Conservation (phyloP, 371 early-diverging fungal genomes). For the Mortierella sp. region DNA sequence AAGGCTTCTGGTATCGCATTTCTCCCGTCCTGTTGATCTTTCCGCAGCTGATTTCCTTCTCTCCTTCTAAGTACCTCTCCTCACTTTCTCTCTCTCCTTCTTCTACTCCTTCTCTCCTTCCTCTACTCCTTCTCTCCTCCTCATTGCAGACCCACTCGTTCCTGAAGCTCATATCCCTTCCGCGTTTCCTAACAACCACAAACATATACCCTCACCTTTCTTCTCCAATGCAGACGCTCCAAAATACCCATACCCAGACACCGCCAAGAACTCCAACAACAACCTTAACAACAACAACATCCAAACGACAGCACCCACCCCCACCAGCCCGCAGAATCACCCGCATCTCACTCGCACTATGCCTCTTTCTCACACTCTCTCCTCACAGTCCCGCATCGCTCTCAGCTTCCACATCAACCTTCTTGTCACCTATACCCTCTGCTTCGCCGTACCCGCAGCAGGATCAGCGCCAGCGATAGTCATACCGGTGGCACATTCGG, state of each 20-base stretch:
- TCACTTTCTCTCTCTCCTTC: no score
- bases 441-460: constrained; percentile 24
- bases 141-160: background rate
- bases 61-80: background rate
- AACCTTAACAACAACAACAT: background rate
- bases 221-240: background rate
- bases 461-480: background rate
- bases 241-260: background rate
- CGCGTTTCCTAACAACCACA: background rate
- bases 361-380: constrained; percentile 19
- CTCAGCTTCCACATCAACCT: background rate
- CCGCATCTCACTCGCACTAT: constrained; percentile 14
- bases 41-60: background rate
- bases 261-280: background rate
- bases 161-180: background rate
- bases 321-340: background rate
- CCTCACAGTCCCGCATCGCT: constrained; percentile 11
- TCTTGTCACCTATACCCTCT: constrained; percentile 1
- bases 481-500: no score
- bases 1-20: no score
- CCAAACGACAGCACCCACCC: background rate
- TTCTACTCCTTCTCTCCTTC: no score
- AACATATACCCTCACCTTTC: background rate
- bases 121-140: background rate
- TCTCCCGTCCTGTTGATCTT: background rate